Evolutionary conservation across 2,329 filamentous ascomycete genomes (phyloP).

Genomic region (Knufia fluminis): DNA sequence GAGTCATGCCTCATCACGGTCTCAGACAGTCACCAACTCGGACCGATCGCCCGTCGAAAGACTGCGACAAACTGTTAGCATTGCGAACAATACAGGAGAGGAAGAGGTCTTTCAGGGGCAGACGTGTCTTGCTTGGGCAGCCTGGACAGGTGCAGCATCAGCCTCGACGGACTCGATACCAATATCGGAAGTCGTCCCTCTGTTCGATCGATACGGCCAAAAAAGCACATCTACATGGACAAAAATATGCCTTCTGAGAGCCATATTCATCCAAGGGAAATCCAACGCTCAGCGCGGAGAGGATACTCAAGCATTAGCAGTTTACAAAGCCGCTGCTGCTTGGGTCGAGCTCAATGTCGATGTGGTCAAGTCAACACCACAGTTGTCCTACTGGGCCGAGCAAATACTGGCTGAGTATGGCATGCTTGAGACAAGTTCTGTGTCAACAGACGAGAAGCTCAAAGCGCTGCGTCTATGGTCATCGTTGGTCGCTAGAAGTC

Average conservation of each 20-base stretch:
- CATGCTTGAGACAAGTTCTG: constrained; percentile 22
- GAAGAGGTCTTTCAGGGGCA: constrained; percentile 65
- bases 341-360: constrained; percentile 42
- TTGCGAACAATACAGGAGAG: constrained; percentile 42
- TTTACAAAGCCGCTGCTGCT: constrained; percentile 57
- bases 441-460: constrained; percentile 29
- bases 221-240: constrained; percentile 55
- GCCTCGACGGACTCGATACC: constrained; percentile 48
- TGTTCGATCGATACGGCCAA: constrained; percentile 34
- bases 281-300: constrained; percentile 10
- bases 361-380: constrained; percentile 43
- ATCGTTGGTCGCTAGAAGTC: constrained; percentile 13
- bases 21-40: constrained; percentile 1
- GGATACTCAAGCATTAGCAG: constrained; percentile 50
- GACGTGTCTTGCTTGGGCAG: constrained; percentile 63
- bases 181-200: constrained; percentile 50
- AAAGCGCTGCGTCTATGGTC: constrained; percentile 42
- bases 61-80: constrained; percentile 23
- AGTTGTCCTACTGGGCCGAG: constrained; percentile 71
- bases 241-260: constrained; percentile 69
- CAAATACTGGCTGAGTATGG: constrained; percentile 64
- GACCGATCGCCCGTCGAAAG: neutral
- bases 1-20: constrained; percentile 37
- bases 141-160: constrained; percentile 11
- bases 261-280: constrained; percentile 65